Evolutionary conservation across 345 rosid species (phyloP).

Genomic region (Pelargonium nanum): DNA sequence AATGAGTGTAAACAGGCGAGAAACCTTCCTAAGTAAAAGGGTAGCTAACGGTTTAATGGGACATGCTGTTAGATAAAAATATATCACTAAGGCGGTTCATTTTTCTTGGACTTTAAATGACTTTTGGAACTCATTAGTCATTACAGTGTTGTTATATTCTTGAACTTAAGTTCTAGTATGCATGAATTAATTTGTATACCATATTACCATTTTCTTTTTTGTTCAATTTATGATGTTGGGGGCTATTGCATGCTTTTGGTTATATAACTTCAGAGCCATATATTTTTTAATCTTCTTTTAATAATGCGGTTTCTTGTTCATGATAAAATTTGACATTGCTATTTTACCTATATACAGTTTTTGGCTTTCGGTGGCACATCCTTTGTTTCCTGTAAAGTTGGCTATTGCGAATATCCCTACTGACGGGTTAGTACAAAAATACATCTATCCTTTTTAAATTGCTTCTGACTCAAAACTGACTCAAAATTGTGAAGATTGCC

Average conservation of each 20-base stretch:
- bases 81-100: too few species aligned
- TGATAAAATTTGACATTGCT: background rate
- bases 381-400: slow-evolving; percentile 61
- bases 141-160: too few species aligned
- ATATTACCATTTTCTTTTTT: too few species aligned
- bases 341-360: slow-evolving; percentile 36
- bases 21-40: background rate
- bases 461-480: background rate
- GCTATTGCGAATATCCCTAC: slow-evolving; percentile 37
- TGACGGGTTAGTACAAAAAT: slow-evolving; percentile 91
- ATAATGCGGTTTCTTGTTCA: background rate
- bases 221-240: too few species aligned
- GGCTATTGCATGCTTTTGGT: background rate
- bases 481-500: background rate
- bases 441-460: background rate
- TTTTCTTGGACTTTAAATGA: too few species aligned
- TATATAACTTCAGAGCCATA: background rate
- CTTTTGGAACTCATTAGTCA: too few species aligned
- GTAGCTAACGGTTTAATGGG: too few species aligned
- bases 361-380: slow-evolving; percentile 55
- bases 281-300: background rate
- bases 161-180: too few species aligned
- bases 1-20: background rate
- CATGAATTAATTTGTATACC: too few species aligned
- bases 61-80: too few species aligned